phyloP scores from a whole-genome alignment of 208 protist species.

The Endotrypanum monterogeii region DNA sequence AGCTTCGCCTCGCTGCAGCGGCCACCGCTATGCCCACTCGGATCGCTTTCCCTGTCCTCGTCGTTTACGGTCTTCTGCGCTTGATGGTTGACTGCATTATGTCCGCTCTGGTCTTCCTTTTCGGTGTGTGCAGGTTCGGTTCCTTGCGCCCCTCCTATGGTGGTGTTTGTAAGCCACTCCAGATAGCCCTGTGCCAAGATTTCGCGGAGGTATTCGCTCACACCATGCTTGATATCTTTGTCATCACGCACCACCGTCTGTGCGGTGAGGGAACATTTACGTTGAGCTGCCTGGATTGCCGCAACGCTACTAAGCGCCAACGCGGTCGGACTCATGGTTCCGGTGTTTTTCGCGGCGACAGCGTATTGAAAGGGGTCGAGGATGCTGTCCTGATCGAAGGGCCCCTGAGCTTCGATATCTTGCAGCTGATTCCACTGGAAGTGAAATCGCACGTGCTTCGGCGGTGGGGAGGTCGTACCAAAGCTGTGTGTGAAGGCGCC shows the following conservation, averaged over 20 bases:
- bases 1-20: conserved; percentile 15
- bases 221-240: conserved; percentile 42
- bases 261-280: conserved; percentile 50
- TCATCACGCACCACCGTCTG: conserved; percentile 45
- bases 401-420: conserved; percentile 63
- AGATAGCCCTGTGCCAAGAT: conserved; percentile 13
- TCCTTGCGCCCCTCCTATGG: background rate
- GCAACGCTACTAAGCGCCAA: conserved; percentile 9
- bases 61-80: background rate
- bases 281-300: conserved; percentile 32
- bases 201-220: conserved; percentile 16
- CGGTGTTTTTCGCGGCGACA: background rate
- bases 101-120: background rate
- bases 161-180: background rate
- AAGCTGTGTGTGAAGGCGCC: conserved; percentile 59
- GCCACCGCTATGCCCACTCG: background rate
- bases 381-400: conserved; percentile 17
- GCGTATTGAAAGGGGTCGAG: conserved; percentile 34
- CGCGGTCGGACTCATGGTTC: background rate
- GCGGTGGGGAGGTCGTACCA: conserved; percentile 51
- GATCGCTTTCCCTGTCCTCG: background rate
- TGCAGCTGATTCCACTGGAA: conserved; percentile 77
- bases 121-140: background rate
- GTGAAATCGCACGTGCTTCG: conserved; percentile 52
- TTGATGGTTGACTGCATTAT: background rate